These are phyloP conservation scores for Cylindrotheca closterium DNA, from an alignment of 108 stramenopile genomes.

Conservation along the genomic window DNA sequence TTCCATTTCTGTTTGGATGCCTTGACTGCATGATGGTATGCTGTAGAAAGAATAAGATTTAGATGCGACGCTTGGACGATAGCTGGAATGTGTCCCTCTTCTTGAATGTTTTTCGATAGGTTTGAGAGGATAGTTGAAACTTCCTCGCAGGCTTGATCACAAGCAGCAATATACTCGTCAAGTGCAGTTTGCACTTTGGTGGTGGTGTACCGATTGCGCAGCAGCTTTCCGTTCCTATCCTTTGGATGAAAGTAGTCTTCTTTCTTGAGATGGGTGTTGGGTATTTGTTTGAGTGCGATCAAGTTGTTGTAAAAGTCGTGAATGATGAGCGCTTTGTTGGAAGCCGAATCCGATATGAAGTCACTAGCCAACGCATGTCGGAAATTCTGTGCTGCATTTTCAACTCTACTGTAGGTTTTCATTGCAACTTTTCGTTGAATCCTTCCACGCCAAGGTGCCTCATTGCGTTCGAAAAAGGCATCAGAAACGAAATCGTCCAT, in stretches of 20 bases:
- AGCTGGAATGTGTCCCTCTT: conserved; percentile 71
- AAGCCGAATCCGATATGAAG: conserved; percentile 50
- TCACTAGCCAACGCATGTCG: conserved; percentile 57
- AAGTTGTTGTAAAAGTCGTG: conserved; percentile 89
- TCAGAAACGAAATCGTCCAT: conserved; percentile 35
- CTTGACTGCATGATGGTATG: conserved; percentile 71
- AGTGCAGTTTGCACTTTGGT: conserved; percentile 69
- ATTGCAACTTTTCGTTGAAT: conserved; percentile 45
- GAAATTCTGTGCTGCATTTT: conserved; percentile 42
- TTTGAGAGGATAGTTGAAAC: conserved; percentile 50
- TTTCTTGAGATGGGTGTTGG: conserved; percentile 34
- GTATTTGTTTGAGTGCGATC: conserved; percentile 71
- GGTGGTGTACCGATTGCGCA: conserved; percentile 85
- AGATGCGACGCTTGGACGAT: conserved; percentile 75
- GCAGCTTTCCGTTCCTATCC: conserved; percentile 85
- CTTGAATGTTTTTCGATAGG: conserved; percentile 51
- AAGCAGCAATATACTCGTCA: conserved; percentile 65
- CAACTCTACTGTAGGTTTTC: conserved; percentile 47
- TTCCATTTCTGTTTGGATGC: conserved; percentile 71
- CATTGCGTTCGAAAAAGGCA: conserved; percentile 75
- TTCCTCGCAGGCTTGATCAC: conserved; percentile 49
- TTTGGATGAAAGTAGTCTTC: conserved; percentile 50
- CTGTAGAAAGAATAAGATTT: conserved; percentile 77
- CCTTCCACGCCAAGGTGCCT: conserved; percentile 70
- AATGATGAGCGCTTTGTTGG: conserved; percentile 35